A percentile compares a stretch with the other conserved stretches of the same genome.
These are phyloP conservation scores for Tricholoma furcatifolium DNA, from an alignment of 768 basidiomycete genomes.

Conservation along the genomic window DNA sequence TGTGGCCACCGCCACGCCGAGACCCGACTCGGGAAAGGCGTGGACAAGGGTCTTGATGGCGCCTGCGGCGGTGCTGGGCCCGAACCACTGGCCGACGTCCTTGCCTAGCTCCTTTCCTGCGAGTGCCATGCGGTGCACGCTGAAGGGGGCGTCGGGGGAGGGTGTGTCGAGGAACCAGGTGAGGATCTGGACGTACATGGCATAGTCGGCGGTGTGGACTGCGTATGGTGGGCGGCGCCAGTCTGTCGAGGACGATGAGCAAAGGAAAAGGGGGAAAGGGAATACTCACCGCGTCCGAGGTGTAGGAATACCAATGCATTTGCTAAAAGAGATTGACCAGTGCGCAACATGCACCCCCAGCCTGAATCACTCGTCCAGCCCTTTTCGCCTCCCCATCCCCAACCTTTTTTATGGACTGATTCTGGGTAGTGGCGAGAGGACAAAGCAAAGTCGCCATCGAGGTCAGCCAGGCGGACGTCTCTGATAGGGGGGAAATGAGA, in stretches of 20 bases:
- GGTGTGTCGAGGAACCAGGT: conserved; percentile 97
- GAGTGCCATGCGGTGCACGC: conserved; percentile 93
- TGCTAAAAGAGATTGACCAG: conserved; percentile 81
- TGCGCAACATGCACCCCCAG: conserved; percentile 92
- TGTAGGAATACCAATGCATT: conserved; percentile 76
- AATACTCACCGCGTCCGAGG: conserved; percentile 42
- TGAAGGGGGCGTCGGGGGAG: conserved; percentile 80
- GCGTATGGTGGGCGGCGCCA: conserved; percentile 78
- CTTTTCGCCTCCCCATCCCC: conserved; percentile 71
- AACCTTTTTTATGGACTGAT: conserved; percentile 44
- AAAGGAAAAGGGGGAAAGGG: neutral
- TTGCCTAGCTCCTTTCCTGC: conserved; percentile 95
- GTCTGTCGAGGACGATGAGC: conserved; percentile 35
- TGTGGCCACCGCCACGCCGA: conserved; percentile 79
- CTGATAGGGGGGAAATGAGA: conserved; percentile 82
- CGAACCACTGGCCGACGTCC: conserved; percentile 97
- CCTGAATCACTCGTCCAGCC: conserved; percentile 85
- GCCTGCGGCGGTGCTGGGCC: conserved; percentile 95
- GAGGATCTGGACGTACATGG: conserved; percentile 86
- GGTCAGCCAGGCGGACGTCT: conserved; percentile 47
- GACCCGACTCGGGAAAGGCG: conserved; percentile 73
- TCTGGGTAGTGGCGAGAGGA: too few species aligned
- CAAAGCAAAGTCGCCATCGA: conserved; percentile 19
- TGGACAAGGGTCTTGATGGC: conserved; percentile 88
- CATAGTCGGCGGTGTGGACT: conserved; percentile 63